Evolutionary conservation across 2,329 filamentous ascomycete genomes (phyloP).

Genomic region (Phyllosticta capitalensis): DNA sequence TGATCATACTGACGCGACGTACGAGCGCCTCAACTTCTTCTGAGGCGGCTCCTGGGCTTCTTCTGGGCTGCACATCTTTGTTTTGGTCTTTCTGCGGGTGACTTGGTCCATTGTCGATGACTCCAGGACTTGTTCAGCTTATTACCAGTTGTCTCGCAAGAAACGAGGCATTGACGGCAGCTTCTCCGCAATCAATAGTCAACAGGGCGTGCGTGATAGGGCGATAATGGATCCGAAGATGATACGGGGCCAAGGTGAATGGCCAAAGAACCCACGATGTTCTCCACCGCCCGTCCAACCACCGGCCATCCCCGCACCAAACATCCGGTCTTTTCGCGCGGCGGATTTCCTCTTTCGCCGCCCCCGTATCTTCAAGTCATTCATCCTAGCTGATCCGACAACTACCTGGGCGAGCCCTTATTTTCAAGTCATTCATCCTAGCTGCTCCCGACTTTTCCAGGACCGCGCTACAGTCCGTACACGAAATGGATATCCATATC

Average conservation of each 20-base stretch:
- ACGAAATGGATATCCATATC: constrained; percentile 10
- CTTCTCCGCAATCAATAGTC: background rate
- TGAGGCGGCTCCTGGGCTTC: constrained; percentile 4
- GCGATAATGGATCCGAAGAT: background rate
- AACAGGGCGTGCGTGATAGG: background rate
- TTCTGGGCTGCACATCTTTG: constrained; percentile 7
- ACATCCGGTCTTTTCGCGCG: background rate
- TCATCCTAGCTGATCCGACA: background rate
- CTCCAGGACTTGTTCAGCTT: background rate
- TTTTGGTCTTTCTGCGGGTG: constrained; percentile 3
- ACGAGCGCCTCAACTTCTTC: constrained; percentile 9
- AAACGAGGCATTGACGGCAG: background rate
- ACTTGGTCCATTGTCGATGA: background rate
- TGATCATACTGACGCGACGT: constrained; percentile 2
- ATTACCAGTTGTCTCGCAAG: background rate
- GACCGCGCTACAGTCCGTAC: constrained; percentile 8
- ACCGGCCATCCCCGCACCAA: background rate
- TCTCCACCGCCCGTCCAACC: background rate
- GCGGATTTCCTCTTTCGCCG: background rate
- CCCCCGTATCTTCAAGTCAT: background rate
- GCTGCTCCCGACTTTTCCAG: too few species aligned
- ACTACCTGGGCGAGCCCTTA: background rate
- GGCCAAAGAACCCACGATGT: background rate
- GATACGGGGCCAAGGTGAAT: background rate
- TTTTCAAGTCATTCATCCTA: background rate